Base-by-base conservation (phyloP, 331 rosid genomes). In the Dryas integrifolia region DNA sequence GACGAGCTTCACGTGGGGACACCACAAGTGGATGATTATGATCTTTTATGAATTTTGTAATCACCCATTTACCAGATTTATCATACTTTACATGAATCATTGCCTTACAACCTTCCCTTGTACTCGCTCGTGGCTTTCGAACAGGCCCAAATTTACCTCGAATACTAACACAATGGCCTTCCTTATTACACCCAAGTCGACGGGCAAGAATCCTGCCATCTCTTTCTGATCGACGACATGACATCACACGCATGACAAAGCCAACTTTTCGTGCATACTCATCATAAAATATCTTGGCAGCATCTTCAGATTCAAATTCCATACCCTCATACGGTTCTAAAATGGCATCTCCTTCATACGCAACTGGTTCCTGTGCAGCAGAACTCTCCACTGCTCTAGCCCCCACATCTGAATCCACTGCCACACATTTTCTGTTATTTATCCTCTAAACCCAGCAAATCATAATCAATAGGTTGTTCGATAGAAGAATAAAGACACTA, bases 91-190 rank as follows among this genome's bases (percentile, higher is more conserved):
- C 88, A 69, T 93, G 97, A 82, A 93, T 86, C 98, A 93, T 93
- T 1, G 97, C 98, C 88, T 89, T 93, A 62, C 98, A 93, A 72
- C 98, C 98, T 78, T 87, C 98, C 83, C 98, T 86, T 63, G 98
- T 87, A 85, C 96, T 90, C 18, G 96, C 80, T 68, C 97, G 84
- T 35, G 96, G 91, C 82, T 89, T 89, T 51, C 97, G 87, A 74
- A 86, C 86, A 7, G 92, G 82, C 65, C 97, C 88, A 38, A 79
- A 86, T 69, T 93, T 90, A 70, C 97, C 96, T 24, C 88, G 86
- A 71, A 89, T 83, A 75, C 96, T 90, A 74, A 90, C 85, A 78
- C 98, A 89, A 47, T 83, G 69, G 9, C 98, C 98, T 76, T 93
- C 98, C 84, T 93, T 93, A 71, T 93, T 93, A 70, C 97, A 93